A percentile compares a stretch with the other conserved stretches of the same genome.
Evolutionary conservation across 306 rosid species (phyloP).

Genomic region (Ammopiptanthus mongolicus): DNA sequence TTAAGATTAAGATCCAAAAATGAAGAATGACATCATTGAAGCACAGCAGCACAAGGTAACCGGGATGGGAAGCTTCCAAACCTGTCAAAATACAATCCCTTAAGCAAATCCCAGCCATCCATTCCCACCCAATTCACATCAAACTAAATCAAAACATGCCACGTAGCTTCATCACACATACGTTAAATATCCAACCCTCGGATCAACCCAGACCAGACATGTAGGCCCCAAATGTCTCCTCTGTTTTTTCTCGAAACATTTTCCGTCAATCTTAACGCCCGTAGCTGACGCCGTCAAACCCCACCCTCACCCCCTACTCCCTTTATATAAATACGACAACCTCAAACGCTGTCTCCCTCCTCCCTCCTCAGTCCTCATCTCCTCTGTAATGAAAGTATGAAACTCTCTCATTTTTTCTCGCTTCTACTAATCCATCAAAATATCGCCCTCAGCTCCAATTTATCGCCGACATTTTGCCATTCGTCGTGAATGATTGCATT

Average conservation of each 20-base stretch:
- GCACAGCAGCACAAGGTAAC: neutral
- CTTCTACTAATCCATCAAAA: neutral
- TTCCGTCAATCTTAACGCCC: slow-evolving; percentile 37
- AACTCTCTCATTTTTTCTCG: neutral
- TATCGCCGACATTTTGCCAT: neutral
- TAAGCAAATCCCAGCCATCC: slow-evolving; percentile 10
- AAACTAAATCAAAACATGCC: neutral
- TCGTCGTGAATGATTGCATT: no score
- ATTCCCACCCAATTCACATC: neutral
- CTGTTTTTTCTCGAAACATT: slow-evolving; percentile 11
- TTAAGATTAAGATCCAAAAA: no score
- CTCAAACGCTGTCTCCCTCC: neutral
- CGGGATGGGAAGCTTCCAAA: slow-evolving; percentile 17
- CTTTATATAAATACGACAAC: slow-evolving; percentile 43
- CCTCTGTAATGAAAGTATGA: no score
- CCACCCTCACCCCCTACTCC: neutral
- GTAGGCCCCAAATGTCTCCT: slow-evolving; percentile 68
- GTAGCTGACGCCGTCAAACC: slow-evolving; percentile 32
- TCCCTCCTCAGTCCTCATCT: neutral
- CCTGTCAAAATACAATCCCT: neutral
- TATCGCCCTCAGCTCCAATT: neutral
- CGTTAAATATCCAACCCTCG: slow-evolving; percentile 10
- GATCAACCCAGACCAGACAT: slow-evolving; percentile 36
- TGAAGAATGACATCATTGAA: neutral
- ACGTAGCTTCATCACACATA: slow-evolving; percentile 22